A percentile compares a stretch with the other conserved stretches of the same genome.
phyloP scores from a whole-genome alignment of 179 eudicot genomes.

The Vitellaria paradoxa region DNA sequence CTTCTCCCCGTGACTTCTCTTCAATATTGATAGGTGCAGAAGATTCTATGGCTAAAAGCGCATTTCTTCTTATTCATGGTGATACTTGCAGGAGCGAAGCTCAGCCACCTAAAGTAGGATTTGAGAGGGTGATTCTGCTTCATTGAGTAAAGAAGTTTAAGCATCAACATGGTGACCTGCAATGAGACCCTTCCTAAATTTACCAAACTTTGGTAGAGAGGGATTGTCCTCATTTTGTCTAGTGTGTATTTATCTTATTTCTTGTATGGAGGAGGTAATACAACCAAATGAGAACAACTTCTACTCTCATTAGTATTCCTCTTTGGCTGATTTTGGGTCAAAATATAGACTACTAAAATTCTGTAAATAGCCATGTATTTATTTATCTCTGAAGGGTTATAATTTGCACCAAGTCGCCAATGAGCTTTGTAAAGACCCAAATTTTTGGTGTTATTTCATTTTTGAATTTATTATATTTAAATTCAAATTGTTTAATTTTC shows the following conservation, averaged over 20 bases:
- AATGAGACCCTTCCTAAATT: background rate
- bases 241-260: background rate
- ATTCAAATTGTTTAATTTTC: too few relatives aligned
- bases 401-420: too few relatives aligned
- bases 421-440: too few relatives aligned
- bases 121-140: background rate
- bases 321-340: too few relatives aligned
- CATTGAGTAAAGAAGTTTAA: background rate
- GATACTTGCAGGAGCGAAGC: background rate
- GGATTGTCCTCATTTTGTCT: background rate
- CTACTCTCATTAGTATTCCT: too few relatives aligned
- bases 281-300: too few relatives aligned
- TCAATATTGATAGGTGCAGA: background rate
- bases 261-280: background rate
- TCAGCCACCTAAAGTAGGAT: background rate
- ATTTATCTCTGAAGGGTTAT: too few relatives aligned
- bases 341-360: too few relatives aligned
- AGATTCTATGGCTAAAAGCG: background rate
- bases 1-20: constrained; percentile 13
- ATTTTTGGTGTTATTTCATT: too few relatives aligned
- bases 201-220: background rate
- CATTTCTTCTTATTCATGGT: background rate
- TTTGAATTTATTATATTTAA: too few relatives aligned
- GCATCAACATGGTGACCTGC: background rate
- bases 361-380: too few relatives aligned